Percentiles rank a stretch among this genome's conserved stretches.
phyloP scores from a whole-genome alignment of 2,329 filamentous ascomycete species.

The Ophiocordyceps unilateralis region DNA sequence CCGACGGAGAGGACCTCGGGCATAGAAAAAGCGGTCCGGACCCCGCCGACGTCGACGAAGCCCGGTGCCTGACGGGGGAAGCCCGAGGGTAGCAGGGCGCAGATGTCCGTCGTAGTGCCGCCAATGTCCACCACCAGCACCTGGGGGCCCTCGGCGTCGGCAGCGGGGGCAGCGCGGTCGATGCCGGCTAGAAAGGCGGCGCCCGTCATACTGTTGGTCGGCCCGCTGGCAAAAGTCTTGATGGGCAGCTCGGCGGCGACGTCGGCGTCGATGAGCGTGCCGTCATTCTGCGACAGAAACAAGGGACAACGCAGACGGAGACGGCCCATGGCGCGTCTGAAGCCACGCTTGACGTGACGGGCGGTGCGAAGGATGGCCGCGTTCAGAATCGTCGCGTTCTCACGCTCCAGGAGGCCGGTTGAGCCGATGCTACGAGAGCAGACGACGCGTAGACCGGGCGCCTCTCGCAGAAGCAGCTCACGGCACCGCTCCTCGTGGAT shows the following conservation, averaged over 20 bases:
- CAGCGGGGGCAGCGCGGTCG: constrained; percentile 10
- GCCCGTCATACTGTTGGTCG: constrained; percentile 35
- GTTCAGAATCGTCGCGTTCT: constrained; percentile 38
- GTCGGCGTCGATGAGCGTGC: constrained; percentile 29
- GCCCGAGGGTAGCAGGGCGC: constrained; percentile 36
- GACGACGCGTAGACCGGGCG: constrained; percentile 18
- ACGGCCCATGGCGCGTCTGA: constrained; percentile 25
- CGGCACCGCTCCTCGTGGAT: constrained; percentile 22
- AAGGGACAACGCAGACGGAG: constrained; percentile 24
- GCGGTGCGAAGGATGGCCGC: constrained; percentile 31
- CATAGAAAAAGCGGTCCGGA: constrained; percentile 41
- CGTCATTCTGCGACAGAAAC: constrained; percentile 36
- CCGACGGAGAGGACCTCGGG: constrained; percentile 38
- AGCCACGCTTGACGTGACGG: constrained; percentile 26
- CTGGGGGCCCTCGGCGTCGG: constrained; percentile 7
- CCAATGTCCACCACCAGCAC: constrained; percentile 39
- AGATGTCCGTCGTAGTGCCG: constrained; percentile 44
- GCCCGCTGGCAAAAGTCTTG: constrained; percentile 34
- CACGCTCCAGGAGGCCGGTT: constrained; percentile 25
- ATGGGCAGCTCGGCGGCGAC: constrained; percentile 31
- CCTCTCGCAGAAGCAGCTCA: constrained; percentile 16
- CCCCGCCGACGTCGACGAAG: constrained; percentile 39
- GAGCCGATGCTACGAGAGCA: constrained; percentile 26
- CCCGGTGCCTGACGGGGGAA: constrained; percentile 42
- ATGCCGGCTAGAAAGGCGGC: constrained; percentile 35